Evolutionary conservation across 148 eudicot genomes (phyloP).

Genomic region (Vaccinium macrocarpon): DNA sequence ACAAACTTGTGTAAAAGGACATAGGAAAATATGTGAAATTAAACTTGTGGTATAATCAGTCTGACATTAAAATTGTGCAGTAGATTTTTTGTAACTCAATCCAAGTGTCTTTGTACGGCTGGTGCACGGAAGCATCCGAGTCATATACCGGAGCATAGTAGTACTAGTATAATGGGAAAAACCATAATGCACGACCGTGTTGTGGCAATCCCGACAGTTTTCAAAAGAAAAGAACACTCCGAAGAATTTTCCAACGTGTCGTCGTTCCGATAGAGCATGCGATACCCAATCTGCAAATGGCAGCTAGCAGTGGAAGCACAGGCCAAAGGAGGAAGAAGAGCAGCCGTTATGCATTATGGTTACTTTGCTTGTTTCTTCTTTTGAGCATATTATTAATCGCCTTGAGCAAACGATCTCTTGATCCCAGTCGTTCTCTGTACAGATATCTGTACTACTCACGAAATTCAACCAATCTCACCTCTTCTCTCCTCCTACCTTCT

Average conservation of each 20-base stretch:
- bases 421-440: not conserved
- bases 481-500: conserved; percentile 2
- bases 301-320: not conserved
- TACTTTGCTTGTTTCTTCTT: not conserved
- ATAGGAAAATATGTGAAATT: too few species aligned
- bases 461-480: not conserved
- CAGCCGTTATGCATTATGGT: not conserved
- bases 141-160: too few species aligned
- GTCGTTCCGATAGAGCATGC: not conserved
- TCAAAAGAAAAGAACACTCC: not conserved
- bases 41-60: too few species aligned
- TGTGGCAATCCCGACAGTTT: not conserved
- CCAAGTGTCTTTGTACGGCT: not conserved
- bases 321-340: not conserved
- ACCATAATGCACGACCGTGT: not conserved
- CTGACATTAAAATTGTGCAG: too few species aligned
- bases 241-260: not conserved
- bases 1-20: too few species aligned
- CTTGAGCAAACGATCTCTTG: not conserved
- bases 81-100: not conserved
- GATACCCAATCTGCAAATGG: conserved; percentile 6
- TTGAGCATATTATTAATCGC: not conserved
- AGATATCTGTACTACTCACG: not conserved
- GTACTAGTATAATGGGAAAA: too few species aligned
- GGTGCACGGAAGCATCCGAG: not conserved